Evolutionary conservation across 139 green algal genomes (phyloP), one percentile per base, ranked within the genome.

Genomic region (Chlamydomonas incerta): DNA sequence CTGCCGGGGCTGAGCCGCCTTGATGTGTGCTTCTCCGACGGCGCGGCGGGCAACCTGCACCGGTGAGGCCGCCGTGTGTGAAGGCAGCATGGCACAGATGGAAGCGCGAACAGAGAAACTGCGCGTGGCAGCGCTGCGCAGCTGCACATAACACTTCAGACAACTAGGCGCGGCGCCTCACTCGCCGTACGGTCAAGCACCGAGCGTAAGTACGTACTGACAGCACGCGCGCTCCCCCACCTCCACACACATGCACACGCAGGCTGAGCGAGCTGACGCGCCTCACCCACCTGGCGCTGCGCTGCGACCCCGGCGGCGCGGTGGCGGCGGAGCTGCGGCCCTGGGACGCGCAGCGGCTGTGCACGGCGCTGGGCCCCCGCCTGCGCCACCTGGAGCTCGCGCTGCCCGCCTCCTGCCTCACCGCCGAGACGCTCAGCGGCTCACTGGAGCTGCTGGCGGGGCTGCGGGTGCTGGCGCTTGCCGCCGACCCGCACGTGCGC

Each of bases 281-380:
- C 23, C 74, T 82, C 15, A 82, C 55, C 35, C 58, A 71, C 35
- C 60, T 82, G 60, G 74, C 4, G 4, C 74, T 82, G 13, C 58
- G 35, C 35, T 71, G 18, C 33, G 3, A 34, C 2, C 74, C 55
- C 20, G 20, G 20, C 55, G 41, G 57, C 26, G 28, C 37, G 14
- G 50, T 58, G 31, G 57, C 24, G 11, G 31, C 34, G 57, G 14
- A 23, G 28, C 60, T 82, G 24, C 21, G 5, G 13, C 35, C 74
- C 8, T 33, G 33, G 46, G 34, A 58, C 28, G 2, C 72, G 57
- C 34, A 71, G 4, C 2, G 13, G 8, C 57, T 82, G n/a, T 21
- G 18, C 34, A 13, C 58, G 21, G 24, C 21, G 23, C 35, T 57
- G 24, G 33, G 41, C 6, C 41, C 58, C 5, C 37, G 34, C 34